phyloP scores from a whole-genome alignment of 805 yeast genomes.

The Grigorovia humatica region DNA sequence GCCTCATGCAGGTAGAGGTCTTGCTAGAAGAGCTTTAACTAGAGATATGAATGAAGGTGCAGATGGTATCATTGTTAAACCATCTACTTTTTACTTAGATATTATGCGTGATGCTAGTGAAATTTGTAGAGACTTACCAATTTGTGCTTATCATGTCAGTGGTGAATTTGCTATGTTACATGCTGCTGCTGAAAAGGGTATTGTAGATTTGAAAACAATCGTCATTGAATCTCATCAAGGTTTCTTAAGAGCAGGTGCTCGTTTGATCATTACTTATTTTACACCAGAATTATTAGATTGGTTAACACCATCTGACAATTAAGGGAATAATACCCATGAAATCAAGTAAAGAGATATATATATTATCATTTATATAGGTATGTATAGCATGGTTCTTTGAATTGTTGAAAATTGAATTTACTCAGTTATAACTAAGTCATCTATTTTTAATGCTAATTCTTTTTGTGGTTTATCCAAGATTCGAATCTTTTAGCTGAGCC shows the following conservation, averaged over 20 bases:
- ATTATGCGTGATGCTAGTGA: conserved; percentile 80
- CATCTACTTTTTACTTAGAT: conserved; percentile 91
- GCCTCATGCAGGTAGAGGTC: conserved; percentile 86
- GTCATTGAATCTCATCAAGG: conserved; percentile 88
- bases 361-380: too few species aligned
- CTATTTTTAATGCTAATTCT: neutral
- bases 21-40: conserved; percentile 81
- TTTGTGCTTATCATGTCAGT: conserved; percentile 91
- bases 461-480: conserved; percentile 10
- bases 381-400: too few species aligned
- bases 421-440: too few species aligned
- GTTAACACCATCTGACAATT: conserved; percentile 33
- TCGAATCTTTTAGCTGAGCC: conserved; percentile 23
- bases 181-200: conserved; percentile 95
- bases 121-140: conserved; percentile 73
- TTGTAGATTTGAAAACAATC: conserved; percentile 67
- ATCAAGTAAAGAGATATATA: neutral
- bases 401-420: too few species aligned
- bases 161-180: conserved; percentile 98
- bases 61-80: conserved; percentile 91
- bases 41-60: conserved; percentile 91
- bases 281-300: conserved; percentile 95
- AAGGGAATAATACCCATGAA: neutral
- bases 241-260: conserved; percentile 90
- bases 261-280: conserved; percentile 80